phyloP scores from a whole-genome alignment of 805 yeast genomes.

The Starmerella apicola region DNA sequence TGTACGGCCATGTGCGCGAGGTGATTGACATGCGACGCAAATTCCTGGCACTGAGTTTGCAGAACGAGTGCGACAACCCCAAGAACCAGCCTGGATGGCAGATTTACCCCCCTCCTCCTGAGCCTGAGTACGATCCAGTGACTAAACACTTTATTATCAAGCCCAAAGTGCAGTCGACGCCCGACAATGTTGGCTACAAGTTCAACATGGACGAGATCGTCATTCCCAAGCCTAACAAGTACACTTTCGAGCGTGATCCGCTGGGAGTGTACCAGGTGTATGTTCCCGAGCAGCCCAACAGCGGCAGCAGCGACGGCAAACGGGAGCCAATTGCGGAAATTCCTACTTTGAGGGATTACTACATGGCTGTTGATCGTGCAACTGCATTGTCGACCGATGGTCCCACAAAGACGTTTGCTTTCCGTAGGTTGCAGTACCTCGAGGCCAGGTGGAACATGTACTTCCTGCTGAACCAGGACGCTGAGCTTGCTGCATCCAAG shows the following conservation, averaged over 20 bases:
- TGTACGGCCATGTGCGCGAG: slow-evolving; percentile 29
- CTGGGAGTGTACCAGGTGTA: slow-evolving; percentile 63
- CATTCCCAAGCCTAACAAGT: slow-evolving; percentile 39
- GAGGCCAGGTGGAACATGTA: slow-evolving; percentile 97
- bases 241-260: slow-evolving; percentile 37
- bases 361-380: slow-evolving; percentile 65
- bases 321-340: slow-evolving; percentile 37
- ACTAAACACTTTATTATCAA: slow-evolving; percentile 36
- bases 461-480: slow-evolving; percentile 76
- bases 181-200: slow-evolving; percentile 34
- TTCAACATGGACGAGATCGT: slow-evolving; percentile 47
- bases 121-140: slow-evolving; percentile 64
- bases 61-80: slow-evolving; percentile 68
- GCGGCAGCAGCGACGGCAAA: neutral
- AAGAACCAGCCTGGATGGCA: slow-evolving; percentile 63
- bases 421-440: slow-evolving; percentile 78
- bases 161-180: slow-evolving; percentile 28
- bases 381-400: slow-evolving; percentile 79
- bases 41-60: slow-evolving; percentile 60
- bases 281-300: slow-evolving; percentile 23
- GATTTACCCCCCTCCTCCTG: slow-evolving; percentile 88
- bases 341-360: slow-evolving; percentile 79
- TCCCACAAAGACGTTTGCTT: slow-evolving; percentile 92
- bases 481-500: slow-evolving; percentile 81
- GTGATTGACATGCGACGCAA: slow-evolving; percentile 67